Evolutionary conservation across 1,284 basidiomycete genomes (phyloP), one percentile per base, ranked within the genome.

Genomic region (Apiotrichum siamense): DNA sequence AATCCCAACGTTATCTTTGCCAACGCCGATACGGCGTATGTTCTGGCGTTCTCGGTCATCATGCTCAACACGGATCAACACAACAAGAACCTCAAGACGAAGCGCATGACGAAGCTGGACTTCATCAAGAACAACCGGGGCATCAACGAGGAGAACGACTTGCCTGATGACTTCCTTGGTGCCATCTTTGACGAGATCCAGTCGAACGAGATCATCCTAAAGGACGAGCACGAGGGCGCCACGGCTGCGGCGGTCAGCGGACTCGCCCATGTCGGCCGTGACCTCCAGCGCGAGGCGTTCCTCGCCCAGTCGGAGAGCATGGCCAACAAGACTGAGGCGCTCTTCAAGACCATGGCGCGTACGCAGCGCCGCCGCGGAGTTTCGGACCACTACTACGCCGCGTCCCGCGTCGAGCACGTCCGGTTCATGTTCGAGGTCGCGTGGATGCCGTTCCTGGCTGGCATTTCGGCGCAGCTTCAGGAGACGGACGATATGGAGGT

Each of bases 351-450:
- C 1, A 81, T 97, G 78, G 87, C 91, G 77, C 83, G 87, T 27
- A 82, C 88, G 20, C 90, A 94, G 69, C 81, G 88, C 18, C 86
- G 86, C 63, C 57, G 62, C 5, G 57, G 64, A 23, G 75, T 77
- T 10, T 81, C 78, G 27, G 88, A 93, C 59, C 86, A 92, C 57
- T 97, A 89, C 76, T 94, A 92, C 76, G 88, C 87, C 60, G 93
- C 93, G 0, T 94, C 90, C 0, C 88, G 96, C 65, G 88, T 91
- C 58, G 83, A 96, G 56, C 93, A 97, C 69, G 92, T 96, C 52
- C 81, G 84, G 29, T 92, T 92, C 35, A 97, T 97, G 93, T 96
- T 97, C 64, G 92, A 97, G 73, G 90, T 96, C 18, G 91, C 90
- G 13, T 97, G 93, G 93, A 96, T 97, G 76, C 84, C 93, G 2